Evolutionary conservation across 1,284 basidiomycete genomes (phyloP), one percentile per base, ranked within the genome.

Genomic region (Heterobasidion annosum): DNA sequence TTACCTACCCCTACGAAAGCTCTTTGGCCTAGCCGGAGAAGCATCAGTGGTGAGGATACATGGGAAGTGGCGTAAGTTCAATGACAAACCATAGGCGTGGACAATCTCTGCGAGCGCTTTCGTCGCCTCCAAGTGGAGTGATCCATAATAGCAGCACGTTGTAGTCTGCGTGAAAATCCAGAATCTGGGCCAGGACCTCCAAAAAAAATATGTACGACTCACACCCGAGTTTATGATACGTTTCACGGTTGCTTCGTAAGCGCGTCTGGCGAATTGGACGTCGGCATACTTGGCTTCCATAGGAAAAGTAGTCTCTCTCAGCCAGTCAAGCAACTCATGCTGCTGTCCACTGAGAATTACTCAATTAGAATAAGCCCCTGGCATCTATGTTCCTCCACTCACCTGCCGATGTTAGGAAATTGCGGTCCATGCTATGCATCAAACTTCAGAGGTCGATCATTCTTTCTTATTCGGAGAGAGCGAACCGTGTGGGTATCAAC

Each of bases 81-180:
- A 51, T 34, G 25, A 60, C 75, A 56, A 54, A 86, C 88, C 92
- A 61, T 73, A 73, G 33, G 70, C 66, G 61, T 85, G 77, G 44
- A 91, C 81, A 32, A 91, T 79, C 49, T 92, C 82, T 1, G 91
- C 93, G 1, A 98, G 80, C 37, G 82, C 72, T 68, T 89, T 91
- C 8, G 91, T 91, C 0, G 88, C 81, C 57, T 90, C 86, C 16
- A 87, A 71, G 68, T 99, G 93, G 5, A 96, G 68, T 0, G 86
- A 88, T 10, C 84, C 91, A 67, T 93, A 98, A 69, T 97, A 97
- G 68, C 92, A 96, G 61, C 88, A 91, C 0, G 93, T 97, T 0
- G 94, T 96, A 0, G 93, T 97, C 91, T 93, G 59, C n/a, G 19
- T 25, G 13, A 15, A 48, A 12, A 12, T 16, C 12, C 3, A 16